These are phyloP conservation scores for Leptographium lundbergii DNA, from an alignment of 2,329 filamentous ascomycete genomes.

Conservation along the genomic window DNA sequence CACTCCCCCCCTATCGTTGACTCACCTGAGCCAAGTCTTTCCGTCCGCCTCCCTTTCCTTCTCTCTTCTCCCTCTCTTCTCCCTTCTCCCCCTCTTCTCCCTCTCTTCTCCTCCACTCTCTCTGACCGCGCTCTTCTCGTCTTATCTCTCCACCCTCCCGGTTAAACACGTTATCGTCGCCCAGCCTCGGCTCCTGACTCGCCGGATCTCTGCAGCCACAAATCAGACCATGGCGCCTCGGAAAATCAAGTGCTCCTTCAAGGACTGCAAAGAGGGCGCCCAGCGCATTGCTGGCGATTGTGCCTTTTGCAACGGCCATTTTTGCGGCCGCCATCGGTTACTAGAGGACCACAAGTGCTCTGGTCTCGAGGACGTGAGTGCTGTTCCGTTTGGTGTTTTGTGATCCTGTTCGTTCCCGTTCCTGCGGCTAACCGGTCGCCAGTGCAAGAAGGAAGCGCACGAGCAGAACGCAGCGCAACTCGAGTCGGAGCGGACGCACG, in stretches of 20 bases:
- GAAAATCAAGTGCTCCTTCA: slow-evolving; percentile 77
- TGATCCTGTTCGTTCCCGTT: not conserved
- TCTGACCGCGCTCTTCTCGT: not conserved
- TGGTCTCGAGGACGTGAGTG: slow-evolving; percentile 73
- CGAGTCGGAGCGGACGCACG: slow-evolving; percentile 82
- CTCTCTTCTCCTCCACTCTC: not conserved
- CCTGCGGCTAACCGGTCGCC: not conserved
- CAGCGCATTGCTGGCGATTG: slow-evolving; percentile 95
- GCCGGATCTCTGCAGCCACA: not conserved
- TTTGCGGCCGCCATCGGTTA: slow-evolving; percentile 88
- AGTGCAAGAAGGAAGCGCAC: slow-evolving; percentile 95
- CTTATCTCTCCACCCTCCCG: not conserved
- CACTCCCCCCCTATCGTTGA: not conserved
- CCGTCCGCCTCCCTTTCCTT: not conserved
- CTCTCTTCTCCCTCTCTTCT: not conserved
- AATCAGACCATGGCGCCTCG: slow-evolving; percentile 46
- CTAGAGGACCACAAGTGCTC: slow-evolving; percentile 90
- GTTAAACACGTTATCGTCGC: not conserved
- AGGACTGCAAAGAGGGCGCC: slow-evolving; percentile 75
- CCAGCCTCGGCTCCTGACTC: not conserved
- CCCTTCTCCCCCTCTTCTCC: not conserved
- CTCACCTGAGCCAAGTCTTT: not conserved
- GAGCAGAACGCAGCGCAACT: slow-evolving; percentile 88
- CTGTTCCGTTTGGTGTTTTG: not conserved
- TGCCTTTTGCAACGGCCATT: slow-evolving; percentile 85